phyloP scores from a whole-genome alignment of 768 basidiomycete species.

The Pleurotus platypus region DNA sequence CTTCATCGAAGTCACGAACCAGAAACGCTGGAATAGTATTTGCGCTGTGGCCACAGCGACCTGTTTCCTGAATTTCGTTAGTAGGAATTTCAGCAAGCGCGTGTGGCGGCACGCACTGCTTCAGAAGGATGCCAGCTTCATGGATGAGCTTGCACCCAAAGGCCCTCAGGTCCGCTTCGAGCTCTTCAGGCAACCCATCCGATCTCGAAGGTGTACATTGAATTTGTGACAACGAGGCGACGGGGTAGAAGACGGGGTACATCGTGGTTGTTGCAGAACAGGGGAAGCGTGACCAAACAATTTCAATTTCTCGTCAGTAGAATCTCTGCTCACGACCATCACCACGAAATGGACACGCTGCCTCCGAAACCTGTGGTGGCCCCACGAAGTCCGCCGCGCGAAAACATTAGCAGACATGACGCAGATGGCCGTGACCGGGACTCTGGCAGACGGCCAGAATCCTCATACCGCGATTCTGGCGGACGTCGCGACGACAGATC shows the following conservation, averaged over 20 bases:
- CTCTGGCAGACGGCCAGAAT: not conserved
- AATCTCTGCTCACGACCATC: not conserved
- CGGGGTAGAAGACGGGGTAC: constrained; percentile 59
- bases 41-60: constrained; percentile 97
- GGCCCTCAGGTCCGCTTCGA: constrained; percentile 87
- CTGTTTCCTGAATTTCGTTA: constrained; percentile 63
- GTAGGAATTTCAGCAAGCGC: not conserved
- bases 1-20: constrained; percentile 92
- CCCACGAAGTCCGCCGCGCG: constrained; percentile 13
- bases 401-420: constrained; percentile 12
- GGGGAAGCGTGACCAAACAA: constrained; percentile 7
- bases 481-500: constrained; percentile 4
- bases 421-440: constrained; percentile 26
- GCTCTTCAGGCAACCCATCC: constrained; percentile 75
- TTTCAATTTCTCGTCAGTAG: not conserved
- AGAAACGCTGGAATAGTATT: constrained; percentile 95
- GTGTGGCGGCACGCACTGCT: constrained; percentile 57
- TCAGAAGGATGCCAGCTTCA: constrained; percentile 87
- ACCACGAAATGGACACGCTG: constrained; percentile 30
- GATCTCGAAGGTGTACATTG: constrained; percentile 73
- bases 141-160: constrained; percentile 95
- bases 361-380: constrained; percentile 36
- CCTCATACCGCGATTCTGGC: not conserved
- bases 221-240: constrained; percentile 80
- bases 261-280: not conserved